Base-by-base conservation (phyloP, 2,329 filamentous ascomycete genomes). In the Nemania sp. region DNA sequence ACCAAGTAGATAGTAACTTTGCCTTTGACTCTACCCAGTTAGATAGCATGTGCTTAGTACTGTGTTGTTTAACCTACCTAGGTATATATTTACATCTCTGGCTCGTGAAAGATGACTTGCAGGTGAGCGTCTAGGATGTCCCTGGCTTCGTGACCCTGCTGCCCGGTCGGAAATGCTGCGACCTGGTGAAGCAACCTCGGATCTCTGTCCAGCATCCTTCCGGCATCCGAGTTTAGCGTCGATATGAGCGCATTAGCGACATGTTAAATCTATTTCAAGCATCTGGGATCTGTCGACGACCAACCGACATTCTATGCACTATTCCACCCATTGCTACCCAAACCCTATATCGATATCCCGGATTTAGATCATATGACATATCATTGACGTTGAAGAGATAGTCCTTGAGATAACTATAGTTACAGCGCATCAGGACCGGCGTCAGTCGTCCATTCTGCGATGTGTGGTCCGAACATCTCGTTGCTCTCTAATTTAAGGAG, bases 211-310 rank as follows among this genome's bases (percentile, higher is more conserved):
- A 64, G 49, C 52, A 38, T 29, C 38, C 58, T 64, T 64, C 60
- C 65, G 65, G n/a, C 27, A 67, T 67, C 65, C 65, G 65, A 64
- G 15, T 67, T 67, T 67, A 67, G 65, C 65, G 65, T 67, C 65
- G 65, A 67, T 64, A 47, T 13, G 27, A 67, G 22, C 64, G 64
- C 64, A 67, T 67, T 64, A 67, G 60, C 60, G 41, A 60, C 26
- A 20, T 49, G 41, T 29, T 55, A 29, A 41, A 55, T 67, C 65
- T 60, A 64, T 64, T 64, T 54, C 65, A 5, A 43, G 60, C 43
- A 57, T 26, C 55, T 64, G 35, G 35, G 35, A 41, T 41, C 35
- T 41, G 35, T 41, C 15, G 13, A 10, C 35, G 7, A 41, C 35
- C 35, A 8, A 6, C 5, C 35, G 7, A 41, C 35, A 13, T 41